Evolutionary conservation across 148 eudicot species (phyloP).

Genomic region (Dysphania ambrosioides): DNA sequence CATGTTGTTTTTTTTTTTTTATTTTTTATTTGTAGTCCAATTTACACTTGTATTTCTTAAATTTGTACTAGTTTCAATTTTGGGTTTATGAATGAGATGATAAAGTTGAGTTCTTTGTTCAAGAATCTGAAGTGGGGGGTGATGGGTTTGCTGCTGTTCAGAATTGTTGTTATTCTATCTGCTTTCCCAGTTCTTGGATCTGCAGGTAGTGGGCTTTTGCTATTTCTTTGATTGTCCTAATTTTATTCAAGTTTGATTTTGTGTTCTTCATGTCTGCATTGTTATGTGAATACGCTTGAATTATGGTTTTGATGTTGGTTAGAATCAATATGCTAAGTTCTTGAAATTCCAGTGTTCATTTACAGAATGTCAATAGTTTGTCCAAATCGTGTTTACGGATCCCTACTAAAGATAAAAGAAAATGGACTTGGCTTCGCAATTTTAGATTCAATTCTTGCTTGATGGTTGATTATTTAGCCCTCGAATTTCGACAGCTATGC

Average conservation of each 20-base stretch:
- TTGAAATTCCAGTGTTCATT: slow-evolving; percentile 8
- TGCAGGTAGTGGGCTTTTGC: slow-evolving; percentile 50
- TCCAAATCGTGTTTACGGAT: neutral
- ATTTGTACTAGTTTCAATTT: slow-evolving; percentile 4
- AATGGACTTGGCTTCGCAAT: neutral
- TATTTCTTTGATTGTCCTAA: neutral
- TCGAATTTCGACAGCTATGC: neutral
- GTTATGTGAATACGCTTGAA: slow-evolving; percentile 10
- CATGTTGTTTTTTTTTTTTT: slow-evolving; percentile 19
- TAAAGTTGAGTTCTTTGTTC: neutral
- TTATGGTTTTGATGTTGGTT: slow-evolving; percentile 4
- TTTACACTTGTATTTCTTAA: slow-evolving; percentile 5
- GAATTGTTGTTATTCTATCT: slow-evolving; percentile 30
- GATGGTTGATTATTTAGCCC: neutral
- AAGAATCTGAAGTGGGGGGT: slow-evolving; percentile 7
- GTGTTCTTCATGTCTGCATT: slow-evolving; percentile 2
- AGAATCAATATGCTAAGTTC: slow-evolving; percentile 2
- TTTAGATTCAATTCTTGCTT: neutral
- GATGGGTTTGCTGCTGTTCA: slow-evolving; percentile 39
- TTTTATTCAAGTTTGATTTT: neutral
- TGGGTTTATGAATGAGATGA: slow-evolving; percentile 15
- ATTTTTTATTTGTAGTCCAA: slow-evolving; percentile 1
- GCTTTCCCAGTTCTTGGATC: slow-evolving; percentile 43
- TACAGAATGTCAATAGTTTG: neutral
- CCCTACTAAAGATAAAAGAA: no score